These are phyloP conservation scores for Phoenix dactylifera DNA, from an alignment of 176 grass and related monocot genomes.

Conservation along the genomic window DNA sequence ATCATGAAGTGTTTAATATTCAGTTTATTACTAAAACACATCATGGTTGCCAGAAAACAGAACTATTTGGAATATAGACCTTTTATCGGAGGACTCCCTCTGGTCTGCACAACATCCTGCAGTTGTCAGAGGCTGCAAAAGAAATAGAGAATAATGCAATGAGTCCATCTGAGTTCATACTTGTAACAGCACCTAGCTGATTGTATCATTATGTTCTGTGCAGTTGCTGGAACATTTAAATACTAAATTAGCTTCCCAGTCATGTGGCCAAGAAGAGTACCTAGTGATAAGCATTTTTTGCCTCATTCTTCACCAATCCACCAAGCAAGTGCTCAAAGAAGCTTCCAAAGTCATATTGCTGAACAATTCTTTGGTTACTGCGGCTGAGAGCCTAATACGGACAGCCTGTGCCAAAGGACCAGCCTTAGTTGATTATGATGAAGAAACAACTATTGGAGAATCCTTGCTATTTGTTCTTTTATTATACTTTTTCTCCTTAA, in stretches of 20 bases:
- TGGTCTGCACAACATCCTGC: too few relatives aligned
- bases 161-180: too few relatives aligned
- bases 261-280: slow-evolving; percentile 39
- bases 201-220: slow-evolving; percentile 7
- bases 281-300: slow-evolving; percentile 61
- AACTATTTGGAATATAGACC: too few relatives aligned
- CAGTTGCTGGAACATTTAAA: slow-evolving; percentile 65
- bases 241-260: slow-evolving; percentile 26
- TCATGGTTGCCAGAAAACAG: too few relatives aligned
- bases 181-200: background rate
- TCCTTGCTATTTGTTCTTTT: slow-evolving; percentile 57
- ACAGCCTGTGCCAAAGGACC: slow-evolving; percentile 65
- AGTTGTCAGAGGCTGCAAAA: too few relatives aligned
- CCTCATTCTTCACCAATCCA: slow-evolving; percentile 62
- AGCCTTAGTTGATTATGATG: slow-evolving; percentile 57
- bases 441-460: slow-evolving; percentile 62
- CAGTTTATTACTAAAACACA: too few relatives aligned
- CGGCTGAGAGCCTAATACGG: slow-evolving; percentile 49
- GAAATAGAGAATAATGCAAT: too few relatives aligned
- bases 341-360: slow-evolving; percentile 74
- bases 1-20: too few relatives aligned
- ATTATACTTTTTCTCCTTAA: slow-evolving; percentile 63
- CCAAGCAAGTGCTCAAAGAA: slow-evolving; percentile 50
- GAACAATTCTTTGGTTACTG: slow-evolving; percentile 43
- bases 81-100: too few relatives aligned